phyloP scores from a whole-genome alignment of 306 rosid species.

The Fragaria iinumae region DNA sequence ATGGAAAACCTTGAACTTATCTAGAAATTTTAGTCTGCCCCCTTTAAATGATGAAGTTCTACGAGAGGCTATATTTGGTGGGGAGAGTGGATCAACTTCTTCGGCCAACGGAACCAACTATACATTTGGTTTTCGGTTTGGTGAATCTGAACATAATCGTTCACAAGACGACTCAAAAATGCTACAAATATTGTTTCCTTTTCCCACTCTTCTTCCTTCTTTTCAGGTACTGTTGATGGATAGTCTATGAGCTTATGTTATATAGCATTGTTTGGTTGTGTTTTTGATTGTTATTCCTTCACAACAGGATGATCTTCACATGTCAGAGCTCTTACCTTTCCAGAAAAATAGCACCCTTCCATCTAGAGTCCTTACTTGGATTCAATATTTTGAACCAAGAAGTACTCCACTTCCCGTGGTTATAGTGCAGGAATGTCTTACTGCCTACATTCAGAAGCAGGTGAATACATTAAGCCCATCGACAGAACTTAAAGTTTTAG shows the following conservation, averaged over 20 bases:
- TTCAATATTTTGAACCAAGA: constrained; percentile 66
- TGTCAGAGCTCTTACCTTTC: constrained; percentile 87
- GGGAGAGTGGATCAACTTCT: constrained; percentile 41
- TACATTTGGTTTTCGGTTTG: constrained; percentile 76
- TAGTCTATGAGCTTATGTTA: constrained; percentile 22
- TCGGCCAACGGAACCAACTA: constrained; percentile 67
- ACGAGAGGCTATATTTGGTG: constrained; percentile 64
- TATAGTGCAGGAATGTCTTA: constrained; percentile 84
- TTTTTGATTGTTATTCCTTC: constrained; percentile 28
- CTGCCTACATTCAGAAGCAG: constrained; percentile 74
- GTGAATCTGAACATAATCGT: constrained; percentile 63
- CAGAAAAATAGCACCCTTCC: constrained; percentile 94
- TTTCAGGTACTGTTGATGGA: constrained; percentile 55
- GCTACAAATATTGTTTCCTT: constrained; percentile 78
- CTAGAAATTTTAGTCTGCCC: constrained; percentile 64
- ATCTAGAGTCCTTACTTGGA: constrained; percentile 82
- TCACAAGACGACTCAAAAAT: constrained; percentile 56
- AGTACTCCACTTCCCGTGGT: constrained; percentile 75
- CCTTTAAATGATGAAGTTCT: constrained; percentile 73
- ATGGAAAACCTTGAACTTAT: constrained; percentile 67
- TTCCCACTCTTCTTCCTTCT: constrained; percentile 82
- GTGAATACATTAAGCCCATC: constrained; percentile 39
- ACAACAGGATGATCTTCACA: constrained; percentile 66
- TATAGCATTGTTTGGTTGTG: constrained; percentile 23
- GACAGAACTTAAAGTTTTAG: constrained; percentile 17